Base-by-base conservation (phyloP, 495 filamentous ascomycete genomes). In the Beverwykella pulmonaria region DNA sequence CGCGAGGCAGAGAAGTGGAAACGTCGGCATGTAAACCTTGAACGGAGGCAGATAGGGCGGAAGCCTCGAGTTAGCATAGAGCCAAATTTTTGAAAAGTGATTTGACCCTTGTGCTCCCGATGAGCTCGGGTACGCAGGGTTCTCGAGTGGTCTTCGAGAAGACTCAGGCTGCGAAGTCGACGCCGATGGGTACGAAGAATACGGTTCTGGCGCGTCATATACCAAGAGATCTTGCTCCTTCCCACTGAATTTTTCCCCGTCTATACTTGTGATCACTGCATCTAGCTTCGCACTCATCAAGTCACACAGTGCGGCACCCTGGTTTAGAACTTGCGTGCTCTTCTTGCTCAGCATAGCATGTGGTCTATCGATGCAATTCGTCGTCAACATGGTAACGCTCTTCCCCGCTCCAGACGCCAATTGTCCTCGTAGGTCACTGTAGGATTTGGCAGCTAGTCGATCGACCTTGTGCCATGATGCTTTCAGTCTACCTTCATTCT, bases 31-130 rank as follows among this genome's bases (percentile, higher is more conserved):
- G 64, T 89, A 91, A 83, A 92, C 73, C 73, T 82, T 86, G 52
- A 92, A 75, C 1, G 84, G 82, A 19, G 86, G 83, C 0, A 92
- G 77, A 63, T 87, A 75, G 32, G 83, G 79, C 4, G 90, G 88
- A n/a, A 93, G 75, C 57, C 82, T 84, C 3, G 91, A 90, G 72
- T 94, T 94, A n/a, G 82, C 78, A 73, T 93, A 94, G 10, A 88
- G 76, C 72, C 90, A 87, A 15, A 87, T 87, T 74, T 92, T 93
- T n/a, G 85, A 78, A 73, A 92, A 92, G 74, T 88, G 86, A 58
- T 84, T 86, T 30, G 77, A 79, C 62, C 66, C 72, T 22, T 77
- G 46, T 53, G 59, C 39, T 20, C 59, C 67, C 72, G 74, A 71
- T 25, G 29, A 61, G 14, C 53, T 63, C 47, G 34, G 65, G 29